Base-by-base conservation (phyloP, 768 basidiomycete species). In the Hericium rajendrae region DNA sequence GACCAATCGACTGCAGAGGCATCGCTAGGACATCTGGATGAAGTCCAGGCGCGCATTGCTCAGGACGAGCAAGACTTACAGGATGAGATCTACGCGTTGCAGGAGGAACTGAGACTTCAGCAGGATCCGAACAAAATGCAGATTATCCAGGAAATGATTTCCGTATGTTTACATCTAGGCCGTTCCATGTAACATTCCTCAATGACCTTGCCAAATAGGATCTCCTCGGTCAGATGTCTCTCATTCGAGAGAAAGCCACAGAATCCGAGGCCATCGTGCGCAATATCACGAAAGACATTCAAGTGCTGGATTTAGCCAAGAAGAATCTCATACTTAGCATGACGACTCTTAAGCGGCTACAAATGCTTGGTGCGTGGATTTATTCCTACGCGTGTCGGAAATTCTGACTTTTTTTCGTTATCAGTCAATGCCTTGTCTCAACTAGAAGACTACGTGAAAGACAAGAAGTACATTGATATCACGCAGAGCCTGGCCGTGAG, bases 251-350 rank as follows among this genome's bases (percentile, higher is more conserved):
- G 72, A 97, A 97, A 68, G 94, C 95, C 0, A 90, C 92, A 1
- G 97, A 99, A 68, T 94, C 92, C 2, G 97, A 98, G 65, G 93
- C 93, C 1, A 91, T 98, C 51, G 97, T 98, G 24, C 80, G 88
- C 54, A 85, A 91, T 63, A 97, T 98, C 62, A 99, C 97, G 2
- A 88, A 90, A 62, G 97, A 99, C 70, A 98, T 99, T 51, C 94
- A 97, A 68, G 82, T 88, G 4, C 77, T 99, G 37, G 97, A 98
- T 69, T 73, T 89, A 38, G 94, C 92, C 16, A 97, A 98, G 79
- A 86, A 85, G 73, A 97, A 98, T 66, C 79, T 99, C 52, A 86
- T 90, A 18, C 72, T 82, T 24, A 91, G 89, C 64, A 94, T 98
- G 83, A 94, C 89, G 6, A 86, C 85, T 2, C 71, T 98, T 64